These are phyloP conservation scores for Ophiostoma tasmaniense DNA, from an alignment of 2,329 filamentous ascomycete genomes.

Conservation along the genomic window DNA sequence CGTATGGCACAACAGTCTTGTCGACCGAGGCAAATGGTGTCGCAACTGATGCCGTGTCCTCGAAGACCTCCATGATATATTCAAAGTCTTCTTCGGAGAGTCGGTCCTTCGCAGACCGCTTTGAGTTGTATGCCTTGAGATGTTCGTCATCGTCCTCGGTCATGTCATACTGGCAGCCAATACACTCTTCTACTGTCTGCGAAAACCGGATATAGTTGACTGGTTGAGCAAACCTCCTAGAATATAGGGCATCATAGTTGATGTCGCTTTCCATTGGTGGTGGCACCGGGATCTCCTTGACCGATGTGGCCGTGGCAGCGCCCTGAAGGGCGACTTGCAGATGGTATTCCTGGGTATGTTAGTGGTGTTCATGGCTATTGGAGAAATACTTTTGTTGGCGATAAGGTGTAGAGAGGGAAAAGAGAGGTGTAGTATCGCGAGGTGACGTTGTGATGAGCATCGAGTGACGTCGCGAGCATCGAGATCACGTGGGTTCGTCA, in stretches of 20 bases:
- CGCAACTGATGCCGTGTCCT: slow-evolving; percentile 73
- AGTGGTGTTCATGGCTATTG: slow-evolving; percentile 3
- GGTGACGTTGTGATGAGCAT: not conserved
- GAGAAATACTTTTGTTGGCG: not conserved
- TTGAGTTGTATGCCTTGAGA: slow-evolving; percentile 75
- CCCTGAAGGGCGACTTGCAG: slow-evolving; percentile 68
- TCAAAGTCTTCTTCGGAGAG: slow-evolving; percentile 91
- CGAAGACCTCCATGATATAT: slow-evolving; percentile 88
- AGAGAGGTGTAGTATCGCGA: not conserved
- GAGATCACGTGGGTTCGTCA: slow-evolving; percentile 38
- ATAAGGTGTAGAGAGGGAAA: not conserved
- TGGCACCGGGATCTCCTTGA: slow-evolving; percentile 57
- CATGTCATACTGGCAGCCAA: slow-evolving; percentile 89
- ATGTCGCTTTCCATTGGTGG: slow-evolving; percentile 55
- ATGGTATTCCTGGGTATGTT: slow-evolving; percentile 70
- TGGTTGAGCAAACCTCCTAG: slow-evolving; percentile 69
- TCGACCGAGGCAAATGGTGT: slow-evolving; percentile 87
- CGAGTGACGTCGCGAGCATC: slow-evolving; percentile 14
- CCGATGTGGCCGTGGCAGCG: slow-evolving; percentile 42
- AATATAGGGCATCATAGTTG: slow-evolving; percentile 85
- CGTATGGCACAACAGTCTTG: slow-evolving; percentile 71
- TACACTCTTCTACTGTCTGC: slow-evolving; percentile 93
- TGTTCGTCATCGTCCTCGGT: slow-evolving; percentile 81
- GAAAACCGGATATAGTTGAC: slow-evolving; percentile 95
- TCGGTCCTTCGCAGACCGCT: slow-evolving; percentile 52